phyloP scores from a whole-genome alignment of 352 stramenopile species.

The Phytophthora fragariae region DNA sequence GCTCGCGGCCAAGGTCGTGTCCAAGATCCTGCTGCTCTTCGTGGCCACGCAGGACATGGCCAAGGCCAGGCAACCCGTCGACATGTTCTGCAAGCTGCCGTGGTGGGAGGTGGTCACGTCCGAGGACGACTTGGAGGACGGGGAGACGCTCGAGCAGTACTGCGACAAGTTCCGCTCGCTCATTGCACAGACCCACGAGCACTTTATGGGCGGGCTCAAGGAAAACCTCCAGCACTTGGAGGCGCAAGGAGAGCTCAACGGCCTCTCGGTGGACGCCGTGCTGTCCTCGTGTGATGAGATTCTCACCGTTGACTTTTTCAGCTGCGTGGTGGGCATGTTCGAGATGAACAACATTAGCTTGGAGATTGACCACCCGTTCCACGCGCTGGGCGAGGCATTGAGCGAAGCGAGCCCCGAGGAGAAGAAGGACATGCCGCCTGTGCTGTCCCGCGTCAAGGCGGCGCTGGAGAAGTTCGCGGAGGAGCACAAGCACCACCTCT shows the following conservation, averaged over 20 bases:
- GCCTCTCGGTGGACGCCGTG: constrained; percentile 60
- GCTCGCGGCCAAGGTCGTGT: constrained; percentile 89
- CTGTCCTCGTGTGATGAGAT: constrained; percentile 58
- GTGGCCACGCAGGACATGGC: constrained; percentile 64
- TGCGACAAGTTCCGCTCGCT: constrained; percentile 68
- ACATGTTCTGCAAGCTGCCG: constrained; percentile 90
- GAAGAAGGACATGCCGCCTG: constrained; percentile 69
- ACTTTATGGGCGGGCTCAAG: constrained; percentile 58
- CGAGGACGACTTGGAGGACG: constrained; percentile 64
- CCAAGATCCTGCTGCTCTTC: constrained; percentile 70
- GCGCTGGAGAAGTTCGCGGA: constrained; percentile 75
- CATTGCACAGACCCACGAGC: constrained; percentile 63
- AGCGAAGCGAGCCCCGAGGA: constrained; percentile 61
- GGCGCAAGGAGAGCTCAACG: constrained; percentile 62
- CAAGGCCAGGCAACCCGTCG: constrained; percentile 64
- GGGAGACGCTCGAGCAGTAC: constrained; percentile 77
- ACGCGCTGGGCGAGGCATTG: constrained; percentile 71
- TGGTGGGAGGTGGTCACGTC: constrained; percentile 93
- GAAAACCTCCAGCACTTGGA: constrained; percentile 63
- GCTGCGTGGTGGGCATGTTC: constrained; percentile 94
- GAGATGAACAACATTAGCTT: constrained; percentile 98
- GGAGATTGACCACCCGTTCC: constrained; percentile 88
- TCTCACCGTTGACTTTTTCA: constrained; percentile 87
- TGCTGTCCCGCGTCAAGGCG: constrained; percentile 69
- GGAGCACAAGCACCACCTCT: constrained; percentile 59